Base-by-base conservation (phyloP, 306 rosid species). In the Rosa chinensis region DNA sequence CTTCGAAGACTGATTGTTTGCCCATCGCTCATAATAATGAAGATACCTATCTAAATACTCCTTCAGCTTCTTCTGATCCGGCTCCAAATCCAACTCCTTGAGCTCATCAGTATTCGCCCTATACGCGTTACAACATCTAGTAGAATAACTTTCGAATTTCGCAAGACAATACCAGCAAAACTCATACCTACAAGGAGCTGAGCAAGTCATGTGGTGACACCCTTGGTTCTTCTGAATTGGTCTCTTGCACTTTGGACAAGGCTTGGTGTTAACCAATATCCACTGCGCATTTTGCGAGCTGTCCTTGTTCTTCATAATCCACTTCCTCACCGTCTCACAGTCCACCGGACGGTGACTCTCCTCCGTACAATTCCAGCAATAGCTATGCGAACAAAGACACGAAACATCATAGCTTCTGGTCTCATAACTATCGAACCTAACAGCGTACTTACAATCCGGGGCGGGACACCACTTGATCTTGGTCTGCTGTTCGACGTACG, bases 381-480 rank as follows among this genome's bases (percentile, higher is more conserved):
- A 73, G 6, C 48, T 5, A 3, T 52, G 4, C 17, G 35, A 50
- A 23, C 76, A 73, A 5, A 4, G 48, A 40, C 76, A 73, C 28
- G 10, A 35, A 18, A 73, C 76, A 20, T 35, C 64, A 20, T 73
- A 73, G 13, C 8, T 17, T 32, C 17, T 39, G 2, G 10, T 8
- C 11, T 3, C 32, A 5, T 2, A 21, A 2, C 5, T 40, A 20
- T 73, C 23, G 9, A 73, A 9, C 58, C 18, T 37, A 18, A 73
- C 32, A 37, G 76, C 64, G 32, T 73, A 35, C 28, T 35, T 35
- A 52, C 64, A 73, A 18, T 37, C 47, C 64, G 76, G 76, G 37
- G 76, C 47, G 35, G 76, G 76, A 37, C 76, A 73, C 76, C 76
- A 73, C 28, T 73, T 73, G 48, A 73, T 73, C 32, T 53, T 40